Percentiles rank a stretch among this genome's conserved stretches.
phyloP scores from a whole-genome alignment of 768 basidiomycete species.

The Pleurotus giganteus region DNA sequence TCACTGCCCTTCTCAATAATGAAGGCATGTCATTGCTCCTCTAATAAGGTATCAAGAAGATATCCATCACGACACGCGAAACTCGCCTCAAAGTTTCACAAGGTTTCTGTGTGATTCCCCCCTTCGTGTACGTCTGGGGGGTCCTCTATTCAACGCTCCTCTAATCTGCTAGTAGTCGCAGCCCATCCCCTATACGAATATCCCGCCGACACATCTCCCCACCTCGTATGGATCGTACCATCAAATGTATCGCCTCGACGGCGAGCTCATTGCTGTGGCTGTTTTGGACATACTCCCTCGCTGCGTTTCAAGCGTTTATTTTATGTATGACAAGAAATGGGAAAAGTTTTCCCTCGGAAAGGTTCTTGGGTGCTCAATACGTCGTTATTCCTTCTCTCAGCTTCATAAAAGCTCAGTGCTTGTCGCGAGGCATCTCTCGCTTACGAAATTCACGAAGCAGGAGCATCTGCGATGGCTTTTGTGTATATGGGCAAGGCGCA shows the following conservation, averaged over 20 bases:
- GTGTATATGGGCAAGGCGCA: slow-evolving; percentile 80
- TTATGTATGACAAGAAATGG: slow-evolving; percentile 79
- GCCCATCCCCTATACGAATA: slow-evolving; percentile 54
- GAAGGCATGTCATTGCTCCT: not conserved
- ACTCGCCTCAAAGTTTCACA: slow-evolving; percentile 51
- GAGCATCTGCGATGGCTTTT: slow-evolving; percentile 57
- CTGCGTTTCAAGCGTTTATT: slow-evolving; percentile 84
- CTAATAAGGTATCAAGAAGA: slow-evolving; percentile 74
- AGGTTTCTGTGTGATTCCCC: slow-evolving; percentile 82
- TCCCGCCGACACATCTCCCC: slow-evolving; percentile 60
- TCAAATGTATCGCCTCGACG: slow-evolving; percentile 83
- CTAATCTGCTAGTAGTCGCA: slow-evolving; percentile 38
- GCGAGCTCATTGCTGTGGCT: slow-evolving; percentile 76
- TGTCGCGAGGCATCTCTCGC: slow-evolving; percentile 77
- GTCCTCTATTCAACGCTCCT: not conserved
- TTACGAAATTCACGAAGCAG: slow-evolving; percentile 71
- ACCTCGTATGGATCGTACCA: slow-evolving; percentile 89
- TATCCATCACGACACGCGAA: slow-evolving; percentile 70
- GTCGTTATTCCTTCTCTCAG: not conserved
- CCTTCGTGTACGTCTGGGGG: slow-evolving; percentile 48
- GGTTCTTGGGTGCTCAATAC: slow-evolving; percentile 7
- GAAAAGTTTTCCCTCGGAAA: slow-evolving; percentile 77
- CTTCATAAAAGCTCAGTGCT: slow-evolving; percentile 67
- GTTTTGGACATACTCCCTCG: slow-evolving; percentile 88
- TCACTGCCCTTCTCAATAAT: not conserved